These are phyloP conservation scores for Scleroderma bovista DNA, from an alignment of 768 basidiomycete species.

Conservation along the genomic window DNA sequence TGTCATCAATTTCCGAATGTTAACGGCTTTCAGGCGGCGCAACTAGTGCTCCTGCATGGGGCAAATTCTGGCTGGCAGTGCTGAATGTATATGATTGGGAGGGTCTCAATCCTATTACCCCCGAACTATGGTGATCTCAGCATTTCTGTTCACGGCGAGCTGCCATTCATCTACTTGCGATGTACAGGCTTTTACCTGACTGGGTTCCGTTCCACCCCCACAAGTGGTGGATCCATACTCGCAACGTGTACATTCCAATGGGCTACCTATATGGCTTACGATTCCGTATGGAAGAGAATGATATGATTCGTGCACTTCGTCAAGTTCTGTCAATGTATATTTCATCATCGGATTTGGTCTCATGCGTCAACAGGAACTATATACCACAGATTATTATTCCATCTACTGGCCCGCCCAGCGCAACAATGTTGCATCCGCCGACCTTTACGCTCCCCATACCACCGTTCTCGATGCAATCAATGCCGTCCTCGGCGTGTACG, in stretches of 20 bases:
- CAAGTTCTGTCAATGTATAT: slow-evolving; percentile 42
- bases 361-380: slow-evolving; percentile 62
- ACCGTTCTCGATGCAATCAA: slow-evolving; percentile 63
- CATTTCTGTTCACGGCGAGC: not conserved
- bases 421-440: slow-evolving; percentile 72
- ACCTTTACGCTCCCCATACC: slow-evolving; percentile 84
- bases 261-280: slow-evolving; percentile 73
- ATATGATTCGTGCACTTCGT: slow-evolving; percentile 70
- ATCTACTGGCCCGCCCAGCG: slow-evolving; percentile 91
- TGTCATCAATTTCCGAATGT: not conserved
- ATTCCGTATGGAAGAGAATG: slow-evolving; percentile 65
- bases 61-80: slow-evolving; percentile 93
- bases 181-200: slow-evolving; percentile 77
- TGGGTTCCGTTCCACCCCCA: slow-evolving; percentile 92
- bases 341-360: not conserved
- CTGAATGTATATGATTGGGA: slow-evolving; percentile 96
- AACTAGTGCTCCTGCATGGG: slow-evolving; percentile 80
- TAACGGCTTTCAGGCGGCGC: slow-evolving; percentile 52
- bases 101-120: slow-evolving; percentile 85
- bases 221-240: slow-evolving; percentile 97
- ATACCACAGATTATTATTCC: slow-evolving; percentile 69
- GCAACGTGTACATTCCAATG: slow-evolving; percentile 90
- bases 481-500: slow-evolving; percentile 60
- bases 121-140: slow-evolving; percentile 76
- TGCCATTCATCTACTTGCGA: not conserved